Percentiles rank a stretch among this genome's conserved stretches.
Conservation (phyloP, 768 basidiomycete species). For the Serendipita sp. region DNA sequence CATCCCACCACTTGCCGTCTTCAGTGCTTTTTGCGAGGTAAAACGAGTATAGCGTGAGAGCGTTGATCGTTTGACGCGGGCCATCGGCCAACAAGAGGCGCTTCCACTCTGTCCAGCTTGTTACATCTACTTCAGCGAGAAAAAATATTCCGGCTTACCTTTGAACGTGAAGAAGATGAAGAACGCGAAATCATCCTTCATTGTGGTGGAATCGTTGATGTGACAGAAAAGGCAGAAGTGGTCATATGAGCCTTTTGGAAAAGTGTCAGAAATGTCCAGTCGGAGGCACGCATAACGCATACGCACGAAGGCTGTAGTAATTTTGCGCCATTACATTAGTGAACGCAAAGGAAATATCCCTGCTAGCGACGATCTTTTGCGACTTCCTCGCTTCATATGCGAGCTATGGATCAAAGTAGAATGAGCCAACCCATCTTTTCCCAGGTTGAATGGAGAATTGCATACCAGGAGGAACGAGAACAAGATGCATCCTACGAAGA, state of each 20-base stretch:
- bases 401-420: conserved; percentile 31
- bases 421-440: not conserved
- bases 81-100: conserved; percentile 82
- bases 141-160: conserved; percentile 37
- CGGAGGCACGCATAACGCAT: conserved; percentile 9
- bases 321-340: conserved; percentile 95
- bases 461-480: conserved; percentile 90
- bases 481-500: conserved; percentile 96
- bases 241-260: conserved; percentile 65
- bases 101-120: conserved; percentile 51
- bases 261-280: not conserved
- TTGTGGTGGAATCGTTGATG: conserved; percentile 89
- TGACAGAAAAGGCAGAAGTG: conserved; percentile 98
- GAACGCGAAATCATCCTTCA: conserved; percentile 95
- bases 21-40: conserved; percentile 39
- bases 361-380: conserved; percentile 84
- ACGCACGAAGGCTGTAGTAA: conserved; percentile 87
- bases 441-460: conserved; percentile 12
- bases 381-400: conserved; percentile 87
- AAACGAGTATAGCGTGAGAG: conserved; percentile 88
- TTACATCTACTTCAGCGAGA: not conserved
- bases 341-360: conserved; percentile 96
- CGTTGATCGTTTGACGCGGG: conserved; percentile 95
- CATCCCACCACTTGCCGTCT: conserved; percentile 44
- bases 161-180: conserved; percentile 99